Evolutionary conservation across 2,329 filamentous ascomycete genomes (phyloP).

Genomic region (Pseudodiploospora longispora): DNA sequence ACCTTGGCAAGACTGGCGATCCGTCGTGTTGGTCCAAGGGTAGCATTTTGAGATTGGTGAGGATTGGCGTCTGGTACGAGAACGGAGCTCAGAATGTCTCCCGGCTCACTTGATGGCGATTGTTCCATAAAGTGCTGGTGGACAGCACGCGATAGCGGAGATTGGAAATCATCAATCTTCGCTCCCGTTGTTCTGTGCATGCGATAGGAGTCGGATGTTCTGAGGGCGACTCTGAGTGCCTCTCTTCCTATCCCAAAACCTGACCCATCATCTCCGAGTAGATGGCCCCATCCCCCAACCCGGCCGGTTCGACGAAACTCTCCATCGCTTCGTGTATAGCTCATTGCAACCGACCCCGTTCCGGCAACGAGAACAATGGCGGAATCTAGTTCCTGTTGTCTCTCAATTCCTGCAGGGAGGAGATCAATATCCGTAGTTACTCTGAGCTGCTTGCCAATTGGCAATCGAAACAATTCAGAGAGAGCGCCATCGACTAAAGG

Average conservation of each 20-base stretch:
- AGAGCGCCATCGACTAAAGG: constrained; percentile 19
- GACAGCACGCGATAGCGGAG: constrained; percentile 10
- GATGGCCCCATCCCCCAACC: constrained; percentile 34
- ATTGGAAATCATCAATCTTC: not conserved
- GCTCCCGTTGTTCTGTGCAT: not conserved
- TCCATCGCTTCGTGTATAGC: constrained; percentile 18
- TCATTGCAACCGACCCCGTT: constrained; percentile 35
- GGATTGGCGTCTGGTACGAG: constrained; percentile 7
- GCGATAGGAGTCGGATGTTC: constrained; percentile 18
- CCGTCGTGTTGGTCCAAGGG: constrained; percentile 6
- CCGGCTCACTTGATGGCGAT: constrained; percentile 7
- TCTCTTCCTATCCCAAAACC: constrained; percentile 32
- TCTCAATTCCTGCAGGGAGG: constrained; percentile 19
- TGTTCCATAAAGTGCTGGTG: constrained; percentile 9
- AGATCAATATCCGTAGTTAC: constrained; percentile 34
- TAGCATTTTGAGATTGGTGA: constrained; percentile 4
- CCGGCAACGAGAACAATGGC: constrained; percentile 32
- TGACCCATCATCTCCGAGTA: constrained; percentile 35
- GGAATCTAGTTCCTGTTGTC: constrained; percentile 11
- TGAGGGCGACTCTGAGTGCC: constrained; percentile 25
- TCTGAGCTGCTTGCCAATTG: constrained; percentile 13
- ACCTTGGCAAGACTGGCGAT: constrained; percentile 14
- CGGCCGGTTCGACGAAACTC: constrained; percentile 22
- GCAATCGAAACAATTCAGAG: constrained; percentile 19
- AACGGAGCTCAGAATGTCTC: constrained; percentile 14